Conservation (phyloP, 2,329 filamentous ascomycete species). For the Alternaria sp. region DNA sequence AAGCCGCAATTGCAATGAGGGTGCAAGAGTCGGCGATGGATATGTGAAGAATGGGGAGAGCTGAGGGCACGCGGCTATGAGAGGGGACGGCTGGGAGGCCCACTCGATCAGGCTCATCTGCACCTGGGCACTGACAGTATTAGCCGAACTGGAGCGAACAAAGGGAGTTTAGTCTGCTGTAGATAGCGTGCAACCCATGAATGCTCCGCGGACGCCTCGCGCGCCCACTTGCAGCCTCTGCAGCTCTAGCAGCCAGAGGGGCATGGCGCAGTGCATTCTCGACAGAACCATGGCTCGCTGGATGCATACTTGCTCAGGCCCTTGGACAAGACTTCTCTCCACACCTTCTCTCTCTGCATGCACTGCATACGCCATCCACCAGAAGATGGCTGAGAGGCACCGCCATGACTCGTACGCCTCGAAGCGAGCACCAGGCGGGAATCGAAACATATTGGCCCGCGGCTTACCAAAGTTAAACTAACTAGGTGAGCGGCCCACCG, state of each 20-base stretch:
- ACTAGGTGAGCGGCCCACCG: slow-evolving; percentile 1
- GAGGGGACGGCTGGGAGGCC: slow-evolving; percentile 17
- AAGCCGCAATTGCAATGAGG: slow-evolving; percentile 7
- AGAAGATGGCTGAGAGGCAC: neutral
- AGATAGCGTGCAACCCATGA: slow-evolving; percentile 12
- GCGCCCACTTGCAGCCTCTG: slow-evolving; percentile 5
- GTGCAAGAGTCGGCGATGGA: slow-evolving; percentile 10
- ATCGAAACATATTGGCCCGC: slow-evolving; percentile 15
- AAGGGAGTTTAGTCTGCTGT: slow-evolving; percentile 14
- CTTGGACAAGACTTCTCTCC: neutral
- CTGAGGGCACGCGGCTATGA: slow-evolving; percentile 16
- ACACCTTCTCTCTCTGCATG: neutral
- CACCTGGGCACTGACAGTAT: slow-evolving; percentile 16
- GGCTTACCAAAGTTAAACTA: slow-evolving; percentile 11
- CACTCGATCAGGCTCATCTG: slow-evolving; percentile 20
- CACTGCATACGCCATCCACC: neutral
- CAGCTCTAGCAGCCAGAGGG: neutral
- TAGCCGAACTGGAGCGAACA: slow-evolving; percentile 23
- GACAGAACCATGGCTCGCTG: neutral
- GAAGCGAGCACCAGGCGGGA: slow-evolving; percentile 12
- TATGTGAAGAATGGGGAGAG: slow-evolving; percentile 11
- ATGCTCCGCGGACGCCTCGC: slow-evolving; percentile 11
- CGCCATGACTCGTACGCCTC: slow-evolving; percentile 11
- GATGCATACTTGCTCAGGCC: neutral
- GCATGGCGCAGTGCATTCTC: slow-evolving; percentile 2